These are phyloP conservation scores for Globisporangium irregulare DNA, from an alignment of 352 stramenopile genomes.

Conservation along the genomic window DNA sequence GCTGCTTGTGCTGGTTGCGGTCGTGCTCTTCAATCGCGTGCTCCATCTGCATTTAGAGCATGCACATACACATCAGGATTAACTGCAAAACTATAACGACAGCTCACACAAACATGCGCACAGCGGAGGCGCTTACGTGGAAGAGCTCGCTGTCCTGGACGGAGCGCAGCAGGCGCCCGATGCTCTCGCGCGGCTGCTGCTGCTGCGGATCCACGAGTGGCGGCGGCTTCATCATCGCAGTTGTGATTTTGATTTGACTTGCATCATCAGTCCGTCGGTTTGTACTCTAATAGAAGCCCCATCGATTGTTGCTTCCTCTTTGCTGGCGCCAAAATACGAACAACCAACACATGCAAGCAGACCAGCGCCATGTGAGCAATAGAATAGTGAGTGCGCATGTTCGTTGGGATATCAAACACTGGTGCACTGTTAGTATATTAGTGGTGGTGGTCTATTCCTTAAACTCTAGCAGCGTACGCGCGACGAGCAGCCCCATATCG, in stretches of 20 bases:
- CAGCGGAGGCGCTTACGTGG: conserved; percentile 26
- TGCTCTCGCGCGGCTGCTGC: conserved; percentile 22
- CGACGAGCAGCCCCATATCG: conserved; percentile 76
- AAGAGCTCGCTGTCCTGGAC: conserved; percentile 39
- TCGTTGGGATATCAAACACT: background rate
- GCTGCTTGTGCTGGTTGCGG: background rate
- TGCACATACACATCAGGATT: background rate
- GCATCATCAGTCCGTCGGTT: background rate
- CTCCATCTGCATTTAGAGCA: conserved; percentile 30
- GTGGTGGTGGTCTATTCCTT: conserved; percentile 51
- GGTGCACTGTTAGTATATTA: background rate
- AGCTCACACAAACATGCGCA: background rate
- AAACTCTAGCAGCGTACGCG: conserved; percentile 82
- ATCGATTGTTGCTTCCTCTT: background rate
- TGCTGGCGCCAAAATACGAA: background rate
- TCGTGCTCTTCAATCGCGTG: conserved; percentile 28
- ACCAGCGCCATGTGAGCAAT: background rate
- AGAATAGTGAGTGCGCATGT: background rate
- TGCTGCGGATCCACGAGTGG: background rate
- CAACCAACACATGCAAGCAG: no score
- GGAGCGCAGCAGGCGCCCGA: conserved; percentile 39
- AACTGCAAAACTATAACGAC: background rate
- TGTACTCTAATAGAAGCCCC: conserved; percentile 7
- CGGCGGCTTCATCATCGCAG: conserved; percentile 7
- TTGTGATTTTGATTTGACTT: background rate